Conservation (phyloP, 2,329 filamentous ascomycete genomes). For the Apiospora saccharicola region DNA sequence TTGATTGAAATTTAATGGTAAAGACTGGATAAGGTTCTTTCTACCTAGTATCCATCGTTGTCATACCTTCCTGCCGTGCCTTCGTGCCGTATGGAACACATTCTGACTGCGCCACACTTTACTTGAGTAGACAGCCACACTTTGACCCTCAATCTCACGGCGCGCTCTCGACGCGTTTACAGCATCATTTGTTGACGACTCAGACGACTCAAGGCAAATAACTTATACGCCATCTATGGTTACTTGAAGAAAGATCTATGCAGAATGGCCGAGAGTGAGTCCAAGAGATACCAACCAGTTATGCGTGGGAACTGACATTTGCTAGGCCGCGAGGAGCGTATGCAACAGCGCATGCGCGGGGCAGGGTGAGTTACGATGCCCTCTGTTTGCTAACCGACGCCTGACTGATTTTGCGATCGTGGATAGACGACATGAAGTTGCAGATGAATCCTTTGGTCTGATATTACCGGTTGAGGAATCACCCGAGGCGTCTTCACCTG, state of each 20-base stretch:
- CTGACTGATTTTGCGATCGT: conserved; percentile 21
- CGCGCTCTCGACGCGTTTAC: not conserved
- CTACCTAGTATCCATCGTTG: not conserved
- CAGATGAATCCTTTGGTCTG: conserved; percentile 66
- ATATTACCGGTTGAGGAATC: conserved; percentile 48
- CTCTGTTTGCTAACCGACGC: not conserved
- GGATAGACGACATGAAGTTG: conserved; percentile 61
- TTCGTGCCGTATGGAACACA: no score
- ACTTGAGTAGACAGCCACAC: not conserved
- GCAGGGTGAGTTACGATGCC: conserved; percentile 58
- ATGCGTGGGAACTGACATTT: conserved; percentile 10
- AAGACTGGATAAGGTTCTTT: no score
- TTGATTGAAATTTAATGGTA: no score
- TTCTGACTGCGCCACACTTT: not conserved
- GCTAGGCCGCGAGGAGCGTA: conserved; percentile 65
- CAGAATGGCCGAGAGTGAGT: conserved; percentile 25
- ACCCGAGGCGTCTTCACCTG: conserved; percentile 34
- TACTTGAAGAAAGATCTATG: not conserved
- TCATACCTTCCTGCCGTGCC: not conserved
- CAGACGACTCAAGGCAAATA: not conserved
- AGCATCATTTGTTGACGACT: conserved; percentile 7
- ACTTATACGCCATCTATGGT: not conserved
- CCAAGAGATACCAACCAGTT: not conserved
- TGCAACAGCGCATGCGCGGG: conserved; percentile 70
- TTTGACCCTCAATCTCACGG: not conserved